Conservation (phyloP, 73 alveolate species). For the Paramecium sonneborni region DNA sequence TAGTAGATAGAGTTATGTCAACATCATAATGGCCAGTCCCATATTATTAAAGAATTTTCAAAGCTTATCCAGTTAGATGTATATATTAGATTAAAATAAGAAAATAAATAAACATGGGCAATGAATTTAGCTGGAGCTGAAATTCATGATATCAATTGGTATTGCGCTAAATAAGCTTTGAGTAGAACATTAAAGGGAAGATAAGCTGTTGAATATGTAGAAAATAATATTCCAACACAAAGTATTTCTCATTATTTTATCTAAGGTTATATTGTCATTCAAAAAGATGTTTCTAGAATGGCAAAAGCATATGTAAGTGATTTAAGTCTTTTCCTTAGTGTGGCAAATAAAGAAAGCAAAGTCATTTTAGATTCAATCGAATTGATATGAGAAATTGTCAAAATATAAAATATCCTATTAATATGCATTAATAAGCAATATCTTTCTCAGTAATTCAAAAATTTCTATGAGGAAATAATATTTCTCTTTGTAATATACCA, state of each 20-base stretch:
- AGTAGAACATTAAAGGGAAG: conserved; percentile 63
- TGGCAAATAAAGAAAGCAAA: conserved; percentile 63
- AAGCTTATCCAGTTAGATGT: conserved; percentile 69
- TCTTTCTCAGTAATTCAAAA: not conserved
- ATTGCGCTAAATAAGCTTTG: conserved; percentile 58
- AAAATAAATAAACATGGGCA: conserved; percentile 48
- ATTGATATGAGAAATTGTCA: conserved; percentile 49
- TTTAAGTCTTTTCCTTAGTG: conserved; percentile 53
- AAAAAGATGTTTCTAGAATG: conserved; percentile 66
- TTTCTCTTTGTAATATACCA: conserved; percentile 12
- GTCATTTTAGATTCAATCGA: conserved; percentile 56
- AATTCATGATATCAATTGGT: conserved; percentile 68
- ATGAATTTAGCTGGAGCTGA: conserved; percentile 56
- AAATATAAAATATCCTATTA: not conserved
- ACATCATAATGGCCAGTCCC: conserved; percentile 70
- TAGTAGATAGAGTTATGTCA: conserved; percentile 68
- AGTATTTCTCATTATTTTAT: not conserved
- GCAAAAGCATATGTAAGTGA: conserved; percentile 70
- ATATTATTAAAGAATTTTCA: conserved; percentile 64
- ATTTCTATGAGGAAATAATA: conserved; percentile 14
- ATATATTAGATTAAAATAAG: conserved; percentile 4
- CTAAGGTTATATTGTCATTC: conserved; percentile 54
- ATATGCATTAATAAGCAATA: not conserved
- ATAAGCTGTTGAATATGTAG: conserved; percentile 62
- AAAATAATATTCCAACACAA: conserved; percentile 51